Evolutionary conservation across 306 rosid genomes (phyloP), one percentile per base, ranked within the genome.

Genomic region (Malus fusca): DNA sequence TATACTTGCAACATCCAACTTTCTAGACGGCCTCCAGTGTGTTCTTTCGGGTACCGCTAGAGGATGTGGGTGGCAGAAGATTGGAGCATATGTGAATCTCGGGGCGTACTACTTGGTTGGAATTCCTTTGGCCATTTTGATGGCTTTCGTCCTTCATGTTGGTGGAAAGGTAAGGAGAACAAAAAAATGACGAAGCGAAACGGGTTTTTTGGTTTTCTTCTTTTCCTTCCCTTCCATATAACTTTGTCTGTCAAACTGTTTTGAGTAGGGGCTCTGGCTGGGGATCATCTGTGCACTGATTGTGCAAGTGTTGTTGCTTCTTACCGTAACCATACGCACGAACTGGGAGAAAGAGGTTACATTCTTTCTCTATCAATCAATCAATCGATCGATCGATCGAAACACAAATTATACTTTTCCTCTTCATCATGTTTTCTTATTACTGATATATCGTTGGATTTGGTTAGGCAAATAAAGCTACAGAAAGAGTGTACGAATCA

Each of bases 61-160:
- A 85, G 98, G 96, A 61, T 90, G 98, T 72, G 98, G 96, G 40
- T 83, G 91, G 97, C 97, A 92, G 79, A 88, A 87, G 63, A 79
- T 86, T 51, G 97, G 97, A 75, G 94, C 97, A 56, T 83, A 44
- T 66, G 79, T 92, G 25, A 92, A 92, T 72, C 88, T 92, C 22
- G 94, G 96, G 11, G 79, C 94, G 23, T 92, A 90, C 80, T 92
- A 92, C 51, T 37, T 90, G 14, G 88, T 88, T 43, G 96, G 98
- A 81, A 84, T 90, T 79, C 94, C 96, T 19, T 62, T 72, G 55
- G 91, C 96, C 71, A 35, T 81, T 75, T 35, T 86, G 3, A 79
- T 92, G 33, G 92, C 92, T 62, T 92, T 92, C 77, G 84, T 86
- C 14, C n/a, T 85, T 37, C 82, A 86, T 75, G 5, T 85, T 33